These are phyloP conservation scores for Berkeleyomyces basicola DNA, from an alignment of 2,329 filamentous ascomycete species.

Conservation along the genomic window DNA sequence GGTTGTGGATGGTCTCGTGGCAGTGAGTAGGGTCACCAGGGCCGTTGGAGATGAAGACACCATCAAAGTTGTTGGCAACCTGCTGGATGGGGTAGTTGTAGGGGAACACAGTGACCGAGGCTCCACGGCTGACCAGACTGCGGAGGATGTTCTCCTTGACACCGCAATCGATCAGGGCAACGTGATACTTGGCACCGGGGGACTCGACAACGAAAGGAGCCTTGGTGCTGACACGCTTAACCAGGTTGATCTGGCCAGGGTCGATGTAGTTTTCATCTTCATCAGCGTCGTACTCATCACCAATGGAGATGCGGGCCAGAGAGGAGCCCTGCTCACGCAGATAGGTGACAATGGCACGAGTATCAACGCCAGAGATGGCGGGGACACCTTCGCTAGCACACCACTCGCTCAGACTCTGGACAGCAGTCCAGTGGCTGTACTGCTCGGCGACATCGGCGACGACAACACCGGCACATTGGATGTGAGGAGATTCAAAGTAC, in stretches of 20 bases:
- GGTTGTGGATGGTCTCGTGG: slow-evolving; percentile 83
- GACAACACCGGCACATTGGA: slow-evolving; percentile 90
- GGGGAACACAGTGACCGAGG: slow-evolving; percentile 85
- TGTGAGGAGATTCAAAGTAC: slow-evolving; percentile 96
- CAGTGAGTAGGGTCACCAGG: slow-evolving; percentile 97
- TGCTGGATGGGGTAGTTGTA: slow-evolving; percentile 98
- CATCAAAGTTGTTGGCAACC: slow-evolving; percentile 92
- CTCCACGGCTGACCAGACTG: slow-evolving; percentile 78
- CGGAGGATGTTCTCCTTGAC: slow-evolving; percentile 99
- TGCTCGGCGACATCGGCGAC: slow-evolving; percentile 85
- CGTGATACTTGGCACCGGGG: slow-evolving; percentile 65
- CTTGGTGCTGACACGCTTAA: slow-evolving; percentile 94
- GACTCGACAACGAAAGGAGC: slow-evolving; percentile 91
- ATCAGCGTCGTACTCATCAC: slow-evolving; percentile 95
- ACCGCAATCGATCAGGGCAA: slow-evolving; percentile 92
- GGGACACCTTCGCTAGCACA: slow-evolving; percentile 92
- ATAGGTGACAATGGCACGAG: slow-evolving; percentile 87
- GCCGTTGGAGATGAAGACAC: slow-evolving; percentile 97
- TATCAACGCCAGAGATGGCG: slow-evolving; percentile 92
- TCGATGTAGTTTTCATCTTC: slow-evolving; percentile 94
- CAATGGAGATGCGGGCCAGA: slow-evolving; percentile 81
- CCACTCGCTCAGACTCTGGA: slow-evolving; percentile 85
- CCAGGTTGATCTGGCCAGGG: slow-evolving; percentile 90
- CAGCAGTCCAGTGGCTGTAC: slow-evolving; percentile 98
- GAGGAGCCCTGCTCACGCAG: slow-evolving; percentile 95